Base-by-base conservation (phyloP, 257 asterid genomes). In the Sherardia arvensis region DNA sequence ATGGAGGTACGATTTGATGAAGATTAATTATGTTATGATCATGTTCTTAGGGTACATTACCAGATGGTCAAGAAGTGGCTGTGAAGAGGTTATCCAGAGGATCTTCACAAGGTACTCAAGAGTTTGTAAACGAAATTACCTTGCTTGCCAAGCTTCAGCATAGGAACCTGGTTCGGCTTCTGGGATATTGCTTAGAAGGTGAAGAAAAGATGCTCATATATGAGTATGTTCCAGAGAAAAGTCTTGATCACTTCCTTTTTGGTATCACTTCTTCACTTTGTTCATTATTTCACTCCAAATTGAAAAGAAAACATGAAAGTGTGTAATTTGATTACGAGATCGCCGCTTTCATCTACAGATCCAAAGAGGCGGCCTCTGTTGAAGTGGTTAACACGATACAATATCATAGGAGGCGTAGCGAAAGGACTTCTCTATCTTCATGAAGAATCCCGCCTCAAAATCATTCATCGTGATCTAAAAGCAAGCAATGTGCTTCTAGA, bases 121-220 rank as follows among this genome's bases (percentile, higher is more conserved):
- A 75, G 62, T 75, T 75, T 15, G 67, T 58, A 61, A 76, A 71
- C 11, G 77, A 71, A 65, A 71, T 71, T 0, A 1, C 48, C 7
- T 29, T 76, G 27, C 56, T 76, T 29, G 74, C 74, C 10, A 76
- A 62, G 49, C 80, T 76, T 60, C 69, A 72, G 62, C 80, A 76
- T 8, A 68, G 67, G 12, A 65, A 67, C 48, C 56, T 72, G n/a
- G 72, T 69, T 59, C 64, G 67, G 20, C 73, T 76, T 3, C 5
- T 72, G 34, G 81, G 81, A 34, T 76, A 20, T 33, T 76, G 73
- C 59, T 58, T 71, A 4, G 57, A 65, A 22, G 69, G 53, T 49
- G 59, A 45, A 15, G 77, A 76, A 71, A 76, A 69, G 67, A 38
- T 72, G 21, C 77, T 76, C 8, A 29, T 76, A 10, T 72, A 76